These are phyloP conservation scores for Thermomyces lanuginosus DNA, from an alignment of 2,329 filamentous ascomycete species.

Conservation along the genomic window DNA sequence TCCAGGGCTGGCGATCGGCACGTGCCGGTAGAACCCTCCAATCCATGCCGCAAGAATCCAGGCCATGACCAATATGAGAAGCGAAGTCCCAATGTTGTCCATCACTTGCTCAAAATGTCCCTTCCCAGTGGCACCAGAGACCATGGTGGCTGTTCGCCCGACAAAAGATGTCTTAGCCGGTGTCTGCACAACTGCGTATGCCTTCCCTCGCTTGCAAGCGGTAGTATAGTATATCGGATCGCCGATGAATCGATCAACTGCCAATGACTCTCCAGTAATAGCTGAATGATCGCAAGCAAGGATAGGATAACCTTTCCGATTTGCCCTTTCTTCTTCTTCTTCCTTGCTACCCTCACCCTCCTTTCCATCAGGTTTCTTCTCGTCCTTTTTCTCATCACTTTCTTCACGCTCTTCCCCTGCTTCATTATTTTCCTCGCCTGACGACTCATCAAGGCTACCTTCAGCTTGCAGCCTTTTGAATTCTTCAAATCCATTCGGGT, in stretches of 20 bases:
- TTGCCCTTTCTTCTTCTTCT: conserved; percentile 8
- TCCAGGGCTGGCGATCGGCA: conserved; percentile 39
- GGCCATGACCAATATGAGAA: conserved; percentile 60
- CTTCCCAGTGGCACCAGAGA: conserved; percentile 57
- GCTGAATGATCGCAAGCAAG: conserved; percentile 63
- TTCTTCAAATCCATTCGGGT: conserved; percentile 49
- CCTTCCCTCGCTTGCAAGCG: conserved; percentile 65
- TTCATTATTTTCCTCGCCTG: conserved; percentile 37
- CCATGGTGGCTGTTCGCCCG: conserved; percentile 56
- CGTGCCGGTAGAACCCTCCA: conserved; percentile 59
- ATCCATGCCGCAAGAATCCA: conserved; percentile 63
- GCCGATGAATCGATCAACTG: conserved; percentile 52
- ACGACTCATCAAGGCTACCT: conserved; percentile 44
- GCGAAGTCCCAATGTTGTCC: conserved; percentile 59
- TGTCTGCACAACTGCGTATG: conserved; percentile 51
- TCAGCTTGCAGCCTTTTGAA: conserved; percentile 48
- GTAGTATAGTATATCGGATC: conserved; percentile 64
- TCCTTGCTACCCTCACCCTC: conserved; percentile 7
- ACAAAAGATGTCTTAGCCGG: conserved; percentile 59
- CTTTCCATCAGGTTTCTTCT: conserved; percentile 6
- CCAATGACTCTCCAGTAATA: conserved; percentile 65
- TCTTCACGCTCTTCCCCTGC: conserved; percentile 38
- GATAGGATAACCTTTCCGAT: conserved; percentile 43
- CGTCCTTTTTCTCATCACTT: no score
- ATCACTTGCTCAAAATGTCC: conserved; percentile 71